Conservation (phyloP, 2,329 filamentous ascomycete genomes). For the Drechslerella coelobrocha region DNA sequence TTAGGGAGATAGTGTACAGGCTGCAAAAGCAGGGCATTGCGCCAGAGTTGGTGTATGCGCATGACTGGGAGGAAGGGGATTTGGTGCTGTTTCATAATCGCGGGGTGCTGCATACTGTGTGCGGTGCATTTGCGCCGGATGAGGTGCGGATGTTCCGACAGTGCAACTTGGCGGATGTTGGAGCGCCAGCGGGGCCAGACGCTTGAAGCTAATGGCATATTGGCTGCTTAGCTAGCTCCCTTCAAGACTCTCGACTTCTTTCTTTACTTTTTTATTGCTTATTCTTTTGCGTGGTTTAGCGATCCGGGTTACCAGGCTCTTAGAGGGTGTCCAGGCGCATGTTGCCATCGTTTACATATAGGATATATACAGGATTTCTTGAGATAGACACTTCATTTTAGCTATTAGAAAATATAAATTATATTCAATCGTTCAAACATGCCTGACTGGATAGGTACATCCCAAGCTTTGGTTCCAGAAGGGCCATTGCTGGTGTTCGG, state of each 20-base stretch:
- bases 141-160: constrained; percentile 78
- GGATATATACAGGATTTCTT: too few species aligned
- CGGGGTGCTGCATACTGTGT: constrained; percentile 75
- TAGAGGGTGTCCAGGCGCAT: constrained; percentile 51
- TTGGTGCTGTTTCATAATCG: constrained; percentile 80
- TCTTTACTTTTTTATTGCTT: constrained; percentile 16
- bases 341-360: constrained; percentile 20
- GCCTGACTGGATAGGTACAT: too few species aligned
- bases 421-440: too few species aligned
- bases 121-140: constrained; percentile 74
- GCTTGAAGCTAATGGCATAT: constrained; percentile 18
- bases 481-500: too few species aligned
- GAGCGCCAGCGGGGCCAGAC: constrained; percentile 64
- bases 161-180: constrained; percentile 76
- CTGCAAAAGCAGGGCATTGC: constrained; percentile 76
- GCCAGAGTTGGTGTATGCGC: constrained; percentile 72
- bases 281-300: constrained; percentile 28
- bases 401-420: constrained; percentile 22
- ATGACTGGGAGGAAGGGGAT: constrained; percentile 80
- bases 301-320: constrained; percentile 49
- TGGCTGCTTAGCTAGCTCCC: too few species aligned
- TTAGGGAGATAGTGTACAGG: constrained; percentile 73
- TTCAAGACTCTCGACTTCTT: too few species aligned
- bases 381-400: too few species aligned
- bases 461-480: too few species aligned